phyloP scores from a whole-genome alignment of 1,284 basidiomycete species.

The Athelia psychrophila region DNA sequence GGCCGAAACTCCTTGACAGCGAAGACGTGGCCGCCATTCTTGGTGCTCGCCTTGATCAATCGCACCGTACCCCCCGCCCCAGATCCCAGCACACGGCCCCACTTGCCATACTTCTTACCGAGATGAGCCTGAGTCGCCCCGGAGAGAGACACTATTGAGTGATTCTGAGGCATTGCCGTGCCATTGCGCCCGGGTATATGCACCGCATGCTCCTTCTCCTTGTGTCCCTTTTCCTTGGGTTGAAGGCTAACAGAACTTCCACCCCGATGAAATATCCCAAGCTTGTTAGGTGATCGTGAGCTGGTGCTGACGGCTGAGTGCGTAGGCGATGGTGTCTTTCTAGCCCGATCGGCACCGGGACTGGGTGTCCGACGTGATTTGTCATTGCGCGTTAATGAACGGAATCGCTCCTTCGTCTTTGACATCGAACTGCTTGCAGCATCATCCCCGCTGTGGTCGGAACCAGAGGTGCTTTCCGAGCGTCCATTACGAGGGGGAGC shows the following conservation, averaged over 20 bases:
- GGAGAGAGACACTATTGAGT: neutral
- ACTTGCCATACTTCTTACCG: constrained; percentile 98
- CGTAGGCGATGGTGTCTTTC: constrained; percentile 16
- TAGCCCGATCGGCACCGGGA: constrained; percentile 10
- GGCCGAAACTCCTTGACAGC: constrained; percentile 98
- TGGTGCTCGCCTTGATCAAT: constrained; percentile 84
- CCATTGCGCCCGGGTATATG: neutral
- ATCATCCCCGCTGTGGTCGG: neutral
- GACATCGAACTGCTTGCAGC: neutral
- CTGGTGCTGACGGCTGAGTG: neutral
- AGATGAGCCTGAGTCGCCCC: constrained; percentile 88
- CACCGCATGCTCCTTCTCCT: neutral
- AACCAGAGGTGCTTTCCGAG: neutral
- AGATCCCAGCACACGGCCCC: constrained; percentile 93
- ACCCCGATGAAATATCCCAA: neutral
- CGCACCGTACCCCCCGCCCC: constrained; percentile 98
- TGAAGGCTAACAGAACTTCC: no score
- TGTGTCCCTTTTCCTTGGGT: no score
- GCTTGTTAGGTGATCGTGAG: neutral
- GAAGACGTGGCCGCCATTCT: constrained; percentile 81
- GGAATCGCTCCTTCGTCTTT: neutral
- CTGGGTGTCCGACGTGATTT: neutral
- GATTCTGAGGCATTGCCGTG: neutral
- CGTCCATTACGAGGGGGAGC: constrained; percentile 6
- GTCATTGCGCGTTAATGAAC: neutral